Conservation (phyloP, 1,139 yeast genomes). For the Blastobotrys serpentis region DNA sequence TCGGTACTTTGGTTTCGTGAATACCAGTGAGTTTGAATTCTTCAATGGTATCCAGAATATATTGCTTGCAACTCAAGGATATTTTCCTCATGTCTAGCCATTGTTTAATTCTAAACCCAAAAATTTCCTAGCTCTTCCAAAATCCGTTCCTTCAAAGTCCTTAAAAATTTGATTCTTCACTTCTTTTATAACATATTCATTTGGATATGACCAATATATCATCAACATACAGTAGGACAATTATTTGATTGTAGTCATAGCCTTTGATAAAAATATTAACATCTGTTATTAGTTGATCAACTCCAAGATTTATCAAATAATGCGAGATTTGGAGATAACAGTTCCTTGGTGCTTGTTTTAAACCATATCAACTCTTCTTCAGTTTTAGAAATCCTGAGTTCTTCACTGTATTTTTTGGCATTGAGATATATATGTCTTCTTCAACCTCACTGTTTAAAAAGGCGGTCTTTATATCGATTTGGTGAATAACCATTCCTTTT, state of each 20-base stretch:
- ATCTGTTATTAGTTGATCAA: neutral
- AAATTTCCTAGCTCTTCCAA: neutral
- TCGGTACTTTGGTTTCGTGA: neutral
- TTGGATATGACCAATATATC: neutral
- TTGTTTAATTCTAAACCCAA: neutral
- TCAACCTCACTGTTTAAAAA: slow-evolving; percentile 3
- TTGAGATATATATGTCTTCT: neutral
- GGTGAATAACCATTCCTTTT: slow-evolving; percentile 4
- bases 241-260: neutral
- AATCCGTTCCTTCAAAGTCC: neutral
- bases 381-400: neutral
- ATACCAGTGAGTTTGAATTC: neutral
- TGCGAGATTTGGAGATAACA: neutral
- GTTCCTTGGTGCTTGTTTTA: slow-evolving; percentile 6
- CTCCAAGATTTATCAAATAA: neutral
- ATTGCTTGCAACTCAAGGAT: neutral
- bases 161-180: neutral
- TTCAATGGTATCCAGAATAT: neutral
- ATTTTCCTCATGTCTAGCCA: neutral
- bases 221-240: slow-evolving; percentile 4
- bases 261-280: neutral
- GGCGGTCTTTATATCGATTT: slow-evolving; percentile 5
- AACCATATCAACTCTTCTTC: slow-evolving; percentile 6
- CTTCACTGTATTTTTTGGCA: slow-evolving; percentile 2
- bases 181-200: neutral